Conservation (phyloP, 805 yeast species). For the Barnettozyma sucrosica region DNA sequence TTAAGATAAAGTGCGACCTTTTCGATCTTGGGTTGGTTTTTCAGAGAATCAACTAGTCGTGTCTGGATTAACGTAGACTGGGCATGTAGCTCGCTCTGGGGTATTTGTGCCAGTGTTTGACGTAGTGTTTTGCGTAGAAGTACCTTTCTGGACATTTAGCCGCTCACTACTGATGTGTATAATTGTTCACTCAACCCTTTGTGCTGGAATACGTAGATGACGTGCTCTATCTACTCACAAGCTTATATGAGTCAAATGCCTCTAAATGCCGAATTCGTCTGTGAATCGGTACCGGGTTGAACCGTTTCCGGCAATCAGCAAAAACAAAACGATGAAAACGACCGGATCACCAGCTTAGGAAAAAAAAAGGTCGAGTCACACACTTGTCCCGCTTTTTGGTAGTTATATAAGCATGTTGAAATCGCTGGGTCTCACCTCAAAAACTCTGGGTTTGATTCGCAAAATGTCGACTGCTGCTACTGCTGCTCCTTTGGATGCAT, state of each 20-base stretch:
- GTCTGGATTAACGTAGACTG: conserved; percentile 26
- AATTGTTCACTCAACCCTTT: not conserved
- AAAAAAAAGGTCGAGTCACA: conserved; percentile 1
- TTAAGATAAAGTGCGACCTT: conserved; percentile 67
- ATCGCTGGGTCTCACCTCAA: conserved; percentile 2
- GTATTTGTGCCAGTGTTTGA: not conserved
- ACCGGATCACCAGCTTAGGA: not conserved
- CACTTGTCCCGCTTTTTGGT: not conserved
- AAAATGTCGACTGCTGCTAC: conserved; percentile 11
- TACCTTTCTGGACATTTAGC: not conserved
- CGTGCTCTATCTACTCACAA: too few species aligned
- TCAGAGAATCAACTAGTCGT: conserved; percentile 11
- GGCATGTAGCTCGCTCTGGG: conserved; percentile 15
- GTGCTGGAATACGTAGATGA: too few species aligned
- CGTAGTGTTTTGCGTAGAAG: not conserved
- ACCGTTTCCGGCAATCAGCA: not conserved
- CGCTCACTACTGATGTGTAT: not conserved
- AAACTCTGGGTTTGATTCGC: not conserved
- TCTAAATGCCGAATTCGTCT: not conserved
- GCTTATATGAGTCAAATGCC: not conserved
- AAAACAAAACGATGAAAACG: not conserved
- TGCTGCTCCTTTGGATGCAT: conserved; percentile 45
- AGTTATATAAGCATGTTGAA: conserved; percentile 2
- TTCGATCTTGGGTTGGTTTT: conserved; percentile 37
- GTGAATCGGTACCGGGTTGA: not conserved